Base-by-base conservation (phyloP, 352 stramenopile species). In the Saprolegnia diclina region DNA sequence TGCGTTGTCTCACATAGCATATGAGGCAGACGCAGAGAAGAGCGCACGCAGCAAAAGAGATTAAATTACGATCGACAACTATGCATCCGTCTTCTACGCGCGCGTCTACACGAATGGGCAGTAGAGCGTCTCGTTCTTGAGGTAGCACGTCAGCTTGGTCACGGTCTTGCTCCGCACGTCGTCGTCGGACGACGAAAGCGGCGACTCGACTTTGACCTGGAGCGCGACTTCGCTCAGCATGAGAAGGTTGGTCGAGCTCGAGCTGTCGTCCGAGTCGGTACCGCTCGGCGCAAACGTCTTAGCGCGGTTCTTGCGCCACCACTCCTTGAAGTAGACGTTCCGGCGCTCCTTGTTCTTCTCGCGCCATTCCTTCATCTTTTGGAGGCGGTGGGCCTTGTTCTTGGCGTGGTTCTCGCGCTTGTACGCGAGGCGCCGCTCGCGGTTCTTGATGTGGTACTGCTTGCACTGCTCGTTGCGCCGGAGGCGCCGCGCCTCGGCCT, bases 301-400 rank as follows among this genome's bases (percentile, higher is more conserved):
- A 19, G n/a, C 26, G 5, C 63, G 63, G 21, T 69, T 57, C 63
- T 61, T 69, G 5, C 63, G 63, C 63, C 63, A 69, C 63, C 63
- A 69, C 38, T 59, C 63, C 38, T 69, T 69, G 37, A 69, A 69
- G 63, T 69, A 69, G 18, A 69, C 38, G 38, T 69, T 57, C 14
- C 63, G 44, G 18, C 63, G 24, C 53, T 57, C 63, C 52, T 69
- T 69, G 63, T 69, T 69, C 19, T 69, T 69, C 29, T 69, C 63
- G 53, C 63, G 63, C 63, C 63, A 69, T 46, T 69, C 63, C 42
- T 69, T 69, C 63, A 69, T 69, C 48, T 69, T 69, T 48, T 69
- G 45, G 18, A 69, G 63, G 19, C 63, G 45, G 26, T 69, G 63
- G 21, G 63, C 63, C 26, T 69, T 69, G 63, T 69, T 69, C 53